A percentile compares a stretch with the other conserved stretches of the same genome.
Conservation (phyloP, 768 basidiomycete genomes). For the Russula ochroleuca region DNA sequence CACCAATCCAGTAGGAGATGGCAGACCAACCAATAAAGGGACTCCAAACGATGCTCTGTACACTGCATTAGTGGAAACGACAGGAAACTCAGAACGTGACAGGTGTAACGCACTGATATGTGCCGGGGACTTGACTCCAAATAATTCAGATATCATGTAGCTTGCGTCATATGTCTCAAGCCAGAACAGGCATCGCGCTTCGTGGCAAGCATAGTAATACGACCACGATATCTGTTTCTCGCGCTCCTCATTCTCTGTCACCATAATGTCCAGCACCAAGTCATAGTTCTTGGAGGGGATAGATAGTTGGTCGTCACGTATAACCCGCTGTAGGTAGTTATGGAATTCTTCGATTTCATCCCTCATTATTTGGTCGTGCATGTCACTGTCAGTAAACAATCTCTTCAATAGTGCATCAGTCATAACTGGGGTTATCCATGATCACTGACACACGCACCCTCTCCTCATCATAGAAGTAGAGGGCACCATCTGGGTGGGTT, state of each 20-base stretch:
- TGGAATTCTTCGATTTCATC: conserved; percentile 36
- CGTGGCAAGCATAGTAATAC: conserved; percentile 54
- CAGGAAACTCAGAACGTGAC: background rate
- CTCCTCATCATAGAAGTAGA: conserved; percentile 49
- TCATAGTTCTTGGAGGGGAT: conserved; percentile 28
- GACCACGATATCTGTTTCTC: conserved; percentile 23
- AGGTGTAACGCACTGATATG: conserved; percentile 24
- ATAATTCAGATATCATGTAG: conserved; percentile 32
- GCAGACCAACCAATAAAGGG: conserved; percentile 29
- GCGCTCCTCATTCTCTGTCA: conserved; percentile 37
- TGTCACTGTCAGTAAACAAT: conserved; percentile 51
- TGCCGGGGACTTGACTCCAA: conserved; percentile 14
- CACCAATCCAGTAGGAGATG: background rate
- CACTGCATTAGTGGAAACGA: background rate
- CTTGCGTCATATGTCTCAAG: conserved; percentile 41
- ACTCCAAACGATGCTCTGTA: conserved; percentile 28
- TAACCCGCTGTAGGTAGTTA: background rate
- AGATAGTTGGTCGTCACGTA: conserved; percentile 17
- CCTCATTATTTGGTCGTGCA: conserved; percentile 38
- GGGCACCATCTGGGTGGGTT: conserved; percentile 57
- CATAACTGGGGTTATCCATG: background rate
- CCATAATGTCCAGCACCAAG: conserved; percentile 22
- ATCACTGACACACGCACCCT: conserved; percentile 37
- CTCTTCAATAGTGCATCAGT: conserved; percentile 34
- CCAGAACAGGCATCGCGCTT: conserved; percentile 48